Conservation (phyloP, 2,329 filamentous ascomycete genomes). For the Aspergillus sp. region DNA sequence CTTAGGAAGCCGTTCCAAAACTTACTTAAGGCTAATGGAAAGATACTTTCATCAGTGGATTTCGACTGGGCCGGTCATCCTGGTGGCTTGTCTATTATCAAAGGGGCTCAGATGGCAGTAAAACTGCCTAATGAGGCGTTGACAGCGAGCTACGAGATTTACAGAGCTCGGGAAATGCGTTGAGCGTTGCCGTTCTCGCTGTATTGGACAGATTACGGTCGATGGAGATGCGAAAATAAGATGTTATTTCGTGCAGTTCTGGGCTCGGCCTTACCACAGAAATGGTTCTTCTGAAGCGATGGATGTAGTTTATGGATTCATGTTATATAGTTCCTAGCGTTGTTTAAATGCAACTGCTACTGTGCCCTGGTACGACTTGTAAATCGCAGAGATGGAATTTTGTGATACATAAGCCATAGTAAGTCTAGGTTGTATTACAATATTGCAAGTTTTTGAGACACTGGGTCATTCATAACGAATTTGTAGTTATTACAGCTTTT, state of each 20-base stretch:
- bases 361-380: too few relatives aligned
- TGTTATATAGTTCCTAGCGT: too few relatives aligned
- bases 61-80: constrained; percentile 7
- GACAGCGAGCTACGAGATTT: constrained; percentile 1
- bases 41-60: not conserved
- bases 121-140: not conserved
- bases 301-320: too few relatives aligned
- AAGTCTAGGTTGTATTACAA: too few relatives aligned
- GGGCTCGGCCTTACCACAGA: not conserved
- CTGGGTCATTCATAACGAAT: too few relatives aligned
- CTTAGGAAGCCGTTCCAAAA: not conserved
- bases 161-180: not conserved
- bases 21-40: not conserved
- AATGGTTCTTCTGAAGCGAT: not conserved
- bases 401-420: too few relatives aligned
- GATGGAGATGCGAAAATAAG: not conserved
- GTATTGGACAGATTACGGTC: not conserved
- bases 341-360: too few relatives aligned
- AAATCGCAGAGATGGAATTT: too few relatives aligned
- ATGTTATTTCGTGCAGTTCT: not conserved
- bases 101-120: not conserved
- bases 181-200: not conserved
- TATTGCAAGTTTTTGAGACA: too few relatives aligned
- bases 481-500: too few relatives aligned
- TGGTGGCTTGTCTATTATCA: not conserved